Conservation (phyloP, 164 flowering plant genomes). For the Amborella trichopoda region DNA sequence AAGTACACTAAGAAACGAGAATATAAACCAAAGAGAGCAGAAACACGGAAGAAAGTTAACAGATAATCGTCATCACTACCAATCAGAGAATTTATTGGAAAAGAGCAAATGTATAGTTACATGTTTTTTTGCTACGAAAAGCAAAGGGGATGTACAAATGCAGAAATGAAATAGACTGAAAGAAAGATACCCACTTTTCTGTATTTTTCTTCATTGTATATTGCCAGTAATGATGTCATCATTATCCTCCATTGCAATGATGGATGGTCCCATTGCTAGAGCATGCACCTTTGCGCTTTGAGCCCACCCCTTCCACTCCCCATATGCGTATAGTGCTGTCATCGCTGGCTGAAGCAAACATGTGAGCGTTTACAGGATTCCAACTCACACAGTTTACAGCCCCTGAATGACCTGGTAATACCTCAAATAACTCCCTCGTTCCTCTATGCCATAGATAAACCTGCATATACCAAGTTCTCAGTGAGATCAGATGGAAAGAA, state of each 20-base stretch:
- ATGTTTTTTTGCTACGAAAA: slow-evolving; percentile 7
- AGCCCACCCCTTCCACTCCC: slow-evolving; percentile 7
- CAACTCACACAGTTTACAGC: slow-evolving; percentile 14
- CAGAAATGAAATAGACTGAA: neutral
- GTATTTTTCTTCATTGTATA: neutral
- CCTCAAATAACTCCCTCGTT: slow-evolving; percentile 9
- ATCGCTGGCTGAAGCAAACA: slow-evolving; percentile 16
- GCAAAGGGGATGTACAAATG: slow-evolving; percentile 2
- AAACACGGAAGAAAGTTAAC: no score
- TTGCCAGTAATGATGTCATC: no score
- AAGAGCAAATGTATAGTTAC: slow-evolving; percentile 8
- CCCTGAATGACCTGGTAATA: slow-evolving; percentile 14
- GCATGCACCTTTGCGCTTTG: slow-evolving; percentile 5
- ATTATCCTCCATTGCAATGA: slow-evolving; percentile 9
- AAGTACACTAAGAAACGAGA: no score
- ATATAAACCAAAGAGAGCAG: no score
- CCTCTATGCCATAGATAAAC: slow-evolving; percentile 14
- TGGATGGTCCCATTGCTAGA: slow-evolving; percentile 6
- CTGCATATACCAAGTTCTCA: slow-evolving; percentile 2
- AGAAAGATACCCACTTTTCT: neutral
- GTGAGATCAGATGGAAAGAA: neutral
- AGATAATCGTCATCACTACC: no score
- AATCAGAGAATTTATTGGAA: slow-evolving; percentile 9
- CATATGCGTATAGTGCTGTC: slow-evolving; percentile 13
- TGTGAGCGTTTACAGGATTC: slow-evolving; percentile 12